Conservation (phyloP, 2,329 filamentous ascomycete genomes). For the Aspergillus sp. region DNA sequence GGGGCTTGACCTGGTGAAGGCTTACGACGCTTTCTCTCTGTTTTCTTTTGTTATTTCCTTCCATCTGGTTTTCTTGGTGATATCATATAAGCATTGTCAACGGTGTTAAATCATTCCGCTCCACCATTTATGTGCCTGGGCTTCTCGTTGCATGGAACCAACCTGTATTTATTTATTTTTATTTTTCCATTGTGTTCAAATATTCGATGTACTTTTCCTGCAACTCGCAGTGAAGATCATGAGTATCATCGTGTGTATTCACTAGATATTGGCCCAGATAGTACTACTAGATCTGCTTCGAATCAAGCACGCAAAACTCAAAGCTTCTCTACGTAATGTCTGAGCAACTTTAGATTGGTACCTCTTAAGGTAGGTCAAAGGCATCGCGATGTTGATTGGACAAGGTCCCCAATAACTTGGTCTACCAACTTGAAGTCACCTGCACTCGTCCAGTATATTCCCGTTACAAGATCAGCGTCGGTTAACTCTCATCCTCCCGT, state of each 20-base stretch:
- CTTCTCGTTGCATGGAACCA: constrained; percentile 3
- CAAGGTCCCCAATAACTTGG: too few species aligned
- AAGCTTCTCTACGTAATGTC: too few species aligned
- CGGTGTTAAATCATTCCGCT: constrained; percentile 15
- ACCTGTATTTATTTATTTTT: constrained; percentile 10
- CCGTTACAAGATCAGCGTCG: too few species aligned
- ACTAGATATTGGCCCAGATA: not conserved
- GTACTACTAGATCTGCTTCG: constrained; percentile 3
- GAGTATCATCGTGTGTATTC: not conserved
- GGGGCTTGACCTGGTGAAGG: constrained; percentile 19
- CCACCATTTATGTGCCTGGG: not conserved
- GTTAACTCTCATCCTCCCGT: too few species aligned
- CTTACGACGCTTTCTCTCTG: constrained; percentile 1
- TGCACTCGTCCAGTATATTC: too few species aligned
- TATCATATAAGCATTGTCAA: constrained; percentile 21
- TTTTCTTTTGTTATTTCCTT: constrained; percentile 9
- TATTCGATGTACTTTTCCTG: not conserved
- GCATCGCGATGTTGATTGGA: too few species aligned
- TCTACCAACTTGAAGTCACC: too few species aligned
- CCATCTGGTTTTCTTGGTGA: constrained; percentile 15
- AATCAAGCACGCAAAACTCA: not conserved
- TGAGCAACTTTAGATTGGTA: too few species aligned
- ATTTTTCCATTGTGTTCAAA: not conserved
- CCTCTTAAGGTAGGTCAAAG: too few species aligned
- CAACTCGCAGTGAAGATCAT: not conserved